A percentile compares a stretch with the other conserved stretches of the same genome.
phyloP scores from a whole-genome alignment of 768 basidiomycete species.

The Daedaleopsis sinensis region DNA sequence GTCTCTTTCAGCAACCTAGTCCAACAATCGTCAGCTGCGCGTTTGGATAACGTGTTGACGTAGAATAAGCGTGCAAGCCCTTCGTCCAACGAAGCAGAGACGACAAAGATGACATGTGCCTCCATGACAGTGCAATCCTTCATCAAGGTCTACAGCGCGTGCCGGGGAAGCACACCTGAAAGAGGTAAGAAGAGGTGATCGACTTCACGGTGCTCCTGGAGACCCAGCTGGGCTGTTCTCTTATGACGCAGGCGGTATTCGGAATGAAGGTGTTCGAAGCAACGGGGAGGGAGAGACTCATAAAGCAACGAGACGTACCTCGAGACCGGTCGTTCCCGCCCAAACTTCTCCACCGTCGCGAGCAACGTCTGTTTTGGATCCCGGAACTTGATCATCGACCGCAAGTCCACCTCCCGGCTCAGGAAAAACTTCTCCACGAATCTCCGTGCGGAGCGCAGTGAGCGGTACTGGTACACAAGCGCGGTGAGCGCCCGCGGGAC shows the following conservation, averaged over 20 bases:
- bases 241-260: neutral
- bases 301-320: slow-evolving; percentile 46
- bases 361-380: slow-evolving; percentile 80
- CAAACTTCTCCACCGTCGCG: slow-evolving; percentile 72
- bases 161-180: no score
- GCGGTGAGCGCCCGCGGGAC: slow-evolving; percentile 87
- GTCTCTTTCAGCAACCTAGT: slow-evolving; percentile 87
- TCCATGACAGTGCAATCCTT: neutral
- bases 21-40: slow-evolving; percentile 2
- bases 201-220: no score
- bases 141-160: no score
- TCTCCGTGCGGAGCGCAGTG: slow-evolving; percentile 81
- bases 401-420: slow-evolving; percentile 80
- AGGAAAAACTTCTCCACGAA: slow-evolving; percentile 93
- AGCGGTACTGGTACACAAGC: slow-evolving; percentile 85
- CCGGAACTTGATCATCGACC: slow-evolving; percentile 76
- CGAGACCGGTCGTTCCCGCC: slow-evolving; percentile 66
- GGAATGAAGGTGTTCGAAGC: neutral
- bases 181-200: no score
- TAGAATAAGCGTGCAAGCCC: no score
- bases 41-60: neutral
- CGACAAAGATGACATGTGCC: neutral
- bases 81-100: no score
- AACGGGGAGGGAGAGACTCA: neutral
- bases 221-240: neutral